Evolutionary conservation across 192 early-diverging fungal species (phyloP).

Genomic region (Geosiphon pyriformis): DNA sequence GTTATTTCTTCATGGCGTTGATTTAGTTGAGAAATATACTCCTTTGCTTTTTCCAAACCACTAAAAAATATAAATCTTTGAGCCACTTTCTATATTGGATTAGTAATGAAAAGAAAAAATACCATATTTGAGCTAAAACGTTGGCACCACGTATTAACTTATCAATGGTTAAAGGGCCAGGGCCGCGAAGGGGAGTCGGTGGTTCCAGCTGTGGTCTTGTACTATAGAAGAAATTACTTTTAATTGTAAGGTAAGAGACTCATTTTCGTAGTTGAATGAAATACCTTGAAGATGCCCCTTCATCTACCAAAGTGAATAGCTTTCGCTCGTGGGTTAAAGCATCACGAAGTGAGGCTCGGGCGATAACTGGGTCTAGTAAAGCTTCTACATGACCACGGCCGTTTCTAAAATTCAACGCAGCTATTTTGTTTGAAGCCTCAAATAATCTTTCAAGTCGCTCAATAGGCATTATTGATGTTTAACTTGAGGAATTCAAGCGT

Average conservation of each 20-base stretch:
- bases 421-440: constrained; percentile 5
- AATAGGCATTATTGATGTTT: background rate
- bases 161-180: constrained; percentile 18
- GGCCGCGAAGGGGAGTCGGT: constrained; percentile 18
- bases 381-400: constrained; percentile 2
- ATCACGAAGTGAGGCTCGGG: constrained; percentile 2
- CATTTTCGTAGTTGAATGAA: no score
- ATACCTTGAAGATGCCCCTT: background rate
- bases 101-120: background rate
- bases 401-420: constrained; percentile 14
- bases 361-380: background rate
- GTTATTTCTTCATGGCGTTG: constrained; percentile 24
- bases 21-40: background rate
- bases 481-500: no score
- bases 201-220: constrained; percentile 14
- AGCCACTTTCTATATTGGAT: background rate
- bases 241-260: no score
- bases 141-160: constrained; percentile 21
- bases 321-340: constrained; percentile 18
- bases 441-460: constrained; percentile 10
- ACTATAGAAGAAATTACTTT: no score
- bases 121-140: constrained; percentile 23
- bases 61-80: background rate
- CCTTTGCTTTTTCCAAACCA: constrained; percentile 10
- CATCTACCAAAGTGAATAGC: constrained; percentile 17